Conservation (phyloP, 176 grass and related monocot species). For the Carex myosuroides region DNA sequence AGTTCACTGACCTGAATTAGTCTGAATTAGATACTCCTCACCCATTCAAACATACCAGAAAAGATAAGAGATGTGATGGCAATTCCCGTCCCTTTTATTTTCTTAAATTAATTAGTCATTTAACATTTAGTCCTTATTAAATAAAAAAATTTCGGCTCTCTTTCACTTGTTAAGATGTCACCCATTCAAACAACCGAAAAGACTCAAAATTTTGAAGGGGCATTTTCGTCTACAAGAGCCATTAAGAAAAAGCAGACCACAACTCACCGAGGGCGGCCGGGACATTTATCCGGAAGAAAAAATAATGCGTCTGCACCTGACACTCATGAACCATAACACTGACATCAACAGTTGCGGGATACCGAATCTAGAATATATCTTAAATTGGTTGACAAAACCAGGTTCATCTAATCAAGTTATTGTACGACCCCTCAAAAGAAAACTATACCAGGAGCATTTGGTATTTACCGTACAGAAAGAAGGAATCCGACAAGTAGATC, state of each 20-base stretch:
- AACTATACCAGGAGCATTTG: not conserved
- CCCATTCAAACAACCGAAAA: not conserved
- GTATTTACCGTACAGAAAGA: not conserved
- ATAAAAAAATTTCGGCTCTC: not conserved
- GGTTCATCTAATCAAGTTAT: not conserved
- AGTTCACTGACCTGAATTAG: too few species aligned
- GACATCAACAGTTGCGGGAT: not conserved
- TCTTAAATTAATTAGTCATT: too few species aligned
- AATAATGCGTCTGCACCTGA: not conserved
- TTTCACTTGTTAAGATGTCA: not conserved
- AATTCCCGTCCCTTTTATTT: too few species aligned
- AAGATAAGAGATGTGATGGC: too few species aligned
- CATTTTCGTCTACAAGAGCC: slow-evolving; percentile 19
- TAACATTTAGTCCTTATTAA: not conserved
- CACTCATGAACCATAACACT: not conserved
- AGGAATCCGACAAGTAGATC: not conserved
- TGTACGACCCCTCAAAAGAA: not conserved
- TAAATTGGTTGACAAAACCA: not conserved
- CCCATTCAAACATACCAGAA: too few species aligned
- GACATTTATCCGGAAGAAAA: slow-evolving; percentile 1
- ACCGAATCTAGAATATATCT: too few species aligned
- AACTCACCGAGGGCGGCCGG: slow-evolving; percentile 7
- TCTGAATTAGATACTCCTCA: too few species aligned
- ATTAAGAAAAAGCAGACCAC: not conserved
- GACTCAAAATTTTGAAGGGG: slow-evolving; percentile 2